phyloP scores from a whole-genome alignment of 2,329 filamentous ascomycete genomes.

The Penicillium janthinellum region DNA sequence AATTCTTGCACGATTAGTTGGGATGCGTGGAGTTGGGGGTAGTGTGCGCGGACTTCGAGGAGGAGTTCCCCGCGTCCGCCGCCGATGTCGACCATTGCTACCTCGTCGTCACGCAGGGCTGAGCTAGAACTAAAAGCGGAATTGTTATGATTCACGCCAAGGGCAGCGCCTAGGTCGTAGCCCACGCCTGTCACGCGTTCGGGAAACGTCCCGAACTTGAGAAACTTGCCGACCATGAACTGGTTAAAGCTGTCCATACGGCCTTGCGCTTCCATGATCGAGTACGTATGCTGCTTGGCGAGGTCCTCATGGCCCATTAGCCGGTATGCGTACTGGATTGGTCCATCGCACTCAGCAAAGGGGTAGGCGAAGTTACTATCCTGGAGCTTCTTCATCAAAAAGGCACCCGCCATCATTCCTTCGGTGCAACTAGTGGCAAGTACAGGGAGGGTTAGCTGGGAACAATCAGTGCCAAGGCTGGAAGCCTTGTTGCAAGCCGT shows the following conservation, averaged over 20 bases:
- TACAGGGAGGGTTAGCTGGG: background rate
- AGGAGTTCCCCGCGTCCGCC: constrained; percentile 42
- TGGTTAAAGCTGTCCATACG: constrained; percentile 44
- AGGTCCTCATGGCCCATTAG: constrained; percentile 34
- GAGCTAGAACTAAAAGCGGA: background rate
- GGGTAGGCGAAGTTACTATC: constrained; percentile 40
- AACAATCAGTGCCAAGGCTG: background rate
- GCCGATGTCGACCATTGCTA: constrained; percentile 42
- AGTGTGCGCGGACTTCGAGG: constrained; percentile 39
- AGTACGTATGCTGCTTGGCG: constrained; percentile 37
- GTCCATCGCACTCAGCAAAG: constrained; percentile 37
- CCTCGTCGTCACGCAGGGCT: constrained; percentile 4
- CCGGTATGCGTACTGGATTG: constrained; percentile 39
- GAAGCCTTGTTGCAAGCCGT: background rate
- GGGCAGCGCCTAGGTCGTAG: constrained; percentile 34
- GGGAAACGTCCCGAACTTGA: constrained; percentile 37
- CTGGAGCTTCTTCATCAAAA: constrained; percentile 39
- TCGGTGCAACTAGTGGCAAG: constrained; percentile 35
- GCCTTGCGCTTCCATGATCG: constrained; percentile 39
- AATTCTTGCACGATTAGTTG: constrained; percentile 42
- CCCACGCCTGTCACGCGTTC: constrained; percentile 33
- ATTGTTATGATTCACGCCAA: constrained; percentile 8
- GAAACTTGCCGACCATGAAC: constrained; percentile 45
- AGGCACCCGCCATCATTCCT: constrained; percentile 38
- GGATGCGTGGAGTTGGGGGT: constrained; percentile 29